Base-by-base conservation (phyloP, 129 eudicot genomes). In the Centaurea solstitialis region DNA sequence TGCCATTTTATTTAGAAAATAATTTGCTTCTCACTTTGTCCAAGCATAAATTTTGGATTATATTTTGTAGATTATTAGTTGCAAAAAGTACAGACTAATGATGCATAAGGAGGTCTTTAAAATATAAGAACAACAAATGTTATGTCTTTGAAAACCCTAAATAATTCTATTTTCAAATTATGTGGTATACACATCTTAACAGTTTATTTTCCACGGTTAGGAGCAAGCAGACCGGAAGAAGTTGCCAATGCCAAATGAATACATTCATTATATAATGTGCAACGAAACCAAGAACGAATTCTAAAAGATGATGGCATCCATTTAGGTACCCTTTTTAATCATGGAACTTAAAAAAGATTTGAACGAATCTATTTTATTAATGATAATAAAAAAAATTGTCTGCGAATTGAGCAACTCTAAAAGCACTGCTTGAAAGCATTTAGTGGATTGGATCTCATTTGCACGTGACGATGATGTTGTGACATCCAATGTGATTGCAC, bases 161-260 rank as follows among this genome's bases (percentile, higher is more conserved):
- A n/a, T n/a, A n/a, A n/a, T n/a, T n/a, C n/a, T n/a, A n/a, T n/a
- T n/a, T n/a, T n/a, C n/a, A n/a, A 38, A 39, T 9, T 28, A 24
- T 12, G 11, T 18, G 37, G 18, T 23, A 12, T 71, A 61, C 61
- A 21, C 13, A 64, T 23, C 1, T 11, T 70, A 66, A 5, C n/a
- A 30, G 0, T n/a, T 41, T 73, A 21, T 33, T 67, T 78, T 43
- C 64, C 43, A n/a, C 33, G 92, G 98, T 82, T 94, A 61, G 98
- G 98, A 66, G 98, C 92, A 76, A 85, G 82, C 67, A 90, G 91
- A 81, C 87, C 98, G 2, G 98, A 92, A 78, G 98, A 94, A 81
- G 96, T 97, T n/a, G n/a, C n/a, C n/a, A n/a, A n/a, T 47, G 96
- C 94, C 70, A 84, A 79, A 68, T 94, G 98, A 97, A 90, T 94